Percentiles rank a stretch among this genome's conserved stretches.
Conservation (phyloP, 2,329 filamentous ascomycete species). For the Colletotrichum cereale region DNA sequence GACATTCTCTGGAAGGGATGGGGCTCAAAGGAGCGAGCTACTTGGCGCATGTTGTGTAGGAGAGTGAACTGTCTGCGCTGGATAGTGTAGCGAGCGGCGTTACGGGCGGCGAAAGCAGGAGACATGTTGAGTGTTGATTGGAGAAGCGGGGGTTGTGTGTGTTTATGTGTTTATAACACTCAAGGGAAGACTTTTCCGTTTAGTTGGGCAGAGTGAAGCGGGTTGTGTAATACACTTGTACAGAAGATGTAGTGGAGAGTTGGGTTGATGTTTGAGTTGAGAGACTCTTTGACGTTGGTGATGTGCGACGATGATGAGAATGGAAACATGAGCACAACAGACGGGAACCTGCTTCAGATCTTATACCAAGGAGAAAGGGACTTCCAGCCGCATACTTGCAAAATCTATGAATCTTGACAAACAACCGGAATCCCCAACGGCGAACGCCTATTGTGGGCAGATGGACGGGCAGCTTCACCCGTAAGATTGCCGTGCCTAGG, state of each 20-base stretch:
- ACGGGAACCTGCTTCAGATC: constrained; percentile 37
- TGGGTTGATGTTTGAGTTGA: constrained; percentile 37
- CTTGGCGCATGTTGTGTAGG: constrained; percentile 50
- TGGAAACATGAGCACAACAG: constrained; percentile 23
- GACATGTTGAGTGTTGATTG: constrained; percentile 47
- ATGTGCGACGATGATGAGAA: constrained; percentile 37
- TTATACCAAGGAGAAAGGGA: constrained; percentile 37
- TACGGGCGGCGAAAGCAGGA: constrained; percentile 50
- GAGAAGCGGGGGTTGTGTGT: constrained; percentile 3
- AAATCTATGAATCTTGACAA: constrained; percentile 33
- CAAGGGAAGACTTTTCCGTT: constrained; percentile 26
- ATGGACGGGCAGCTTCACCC: constrained; percentile 36
- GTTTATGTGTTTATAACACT: neutral
- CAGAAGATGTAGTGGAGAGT: constrained; percentile 29
- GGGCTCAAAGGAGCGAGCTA: constrained; percentile 53
- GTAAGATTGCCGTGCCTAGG: constrained; percentile 40
- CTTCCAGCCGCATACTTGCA: constrained; percentile 11
- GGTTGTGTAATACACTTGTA: constrained; percentile 29
- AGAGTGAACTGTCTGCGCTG: constrained; percentile 52
- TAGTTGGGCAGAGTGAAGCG: constrained; percentile 26
- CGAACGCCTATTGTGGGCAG: constrained; percentile 41
- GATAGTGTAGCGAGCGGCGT: constrained; percentile 43
- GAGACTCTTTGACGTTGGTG: constrained; percentile 30
- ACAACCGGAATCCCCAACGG: constrained; percentile 32
- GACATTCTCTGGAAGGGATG: constrained; percentile 55